Conservation (phyloP, 2,329 filamentous ascomycete genomes). For the Hymenoscyphus fructigenus region DNA sequence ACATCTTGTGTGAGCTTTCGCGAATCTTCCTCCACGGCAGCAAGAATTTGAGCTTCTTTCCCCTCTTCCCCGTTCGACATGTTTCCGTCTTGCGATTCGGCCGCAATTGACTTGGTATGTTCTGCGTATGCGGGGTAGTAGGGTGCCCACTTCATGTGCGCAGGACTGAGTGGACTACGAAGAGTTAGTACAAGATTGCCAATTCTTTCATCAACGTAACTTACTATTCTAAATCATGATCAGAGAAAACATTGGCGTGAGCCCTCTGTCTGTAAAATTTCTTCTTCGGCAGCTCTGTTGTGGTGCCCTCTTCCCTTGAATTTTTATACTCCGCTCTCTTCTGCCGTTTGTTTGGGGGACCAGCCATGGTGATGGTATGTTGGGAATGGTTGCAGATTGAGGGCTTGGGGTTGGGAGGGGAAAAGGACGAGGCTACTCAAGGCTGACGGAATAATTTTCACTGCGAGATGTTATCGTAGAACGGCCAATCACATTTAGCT, state of each 20-base stretch:
- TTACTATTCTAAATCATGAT: constrained; percentile 87
- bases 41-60: not conserved
- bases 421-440: constrained; percentile 16
- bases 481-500: constrained; percentile 46
- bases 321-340: constrained; percentile 67
- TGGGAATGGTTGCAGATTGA: constrained; percentile 66
- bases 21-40: not conserved
- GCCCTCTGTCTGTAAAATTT: constrained; percentile 95
- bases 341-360: constrained; percentile 55
- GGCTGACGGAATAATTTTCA: constrained; percentile 13
- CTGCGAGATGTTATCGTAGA: constrained; percentile 49
- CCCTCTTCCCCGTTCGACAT: constrained; percentile 5
- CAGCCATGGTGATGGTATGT: constrained; percentile 41
- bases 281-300: constrained; percentile 71
- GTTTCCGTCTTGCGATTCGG: constrained; percentile 13
- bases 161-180: constrained; percentile 71
- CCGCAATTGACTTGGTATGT: constrained; percentile 35
- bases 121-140: constrained; percentile 75
- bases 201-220: constrained; percentile 33
- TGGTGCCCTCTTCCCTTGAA: constrained; percentile 47
- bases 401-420: constrained; percentile 51
- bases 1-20: constrained; percentile 56
- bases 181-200: constrained; percentile 20
- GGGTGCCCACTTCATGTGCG: constrained; percentile 86
- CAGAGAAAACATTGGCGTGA: constrained; percentile 97